Evolutionary conservation across 2,329 filamentous ascomycete genomes (phyloP), one percentile per base, ranked within the genome.

Genomic region (Teratosphaeria nubilosa): DNA sequence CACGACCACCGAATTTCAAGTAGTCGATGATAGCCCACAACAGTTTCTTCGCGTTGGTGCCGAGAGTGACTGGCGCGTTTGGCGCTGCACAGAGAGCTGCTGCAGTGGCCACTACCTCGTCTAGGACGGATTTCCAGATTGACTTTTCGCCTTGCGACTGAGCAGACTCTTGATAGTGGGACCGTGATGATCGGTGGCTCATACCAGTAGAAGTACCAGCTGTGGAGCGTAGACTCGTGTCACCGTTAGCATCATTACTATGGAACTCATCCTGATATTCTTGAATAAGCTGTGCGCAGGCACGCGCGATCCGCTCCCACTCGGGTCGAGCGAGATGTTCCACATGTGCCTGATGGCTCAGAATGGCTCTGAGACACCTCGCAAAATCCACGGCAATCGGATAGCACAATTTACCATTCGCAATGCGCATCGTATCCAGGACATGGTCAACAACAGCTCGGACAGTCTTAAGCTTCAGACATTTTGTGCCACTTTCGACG

Each of bases 401-500:
- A 58, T 85, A 79, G 62, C 90, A 84, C 56, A 87, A 82, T 1
- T 77, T 80, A 14, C 84, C 84, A 16, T 77, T 80, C 1, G 85
- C 82, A 3, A 95, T 77, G 22, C 59, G 58, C 10, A 70, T 58
- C 20, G 85, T 84, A 63, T 96, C 85, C 2, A 84, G 86, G 60
- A 97, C 86, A 73, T 96, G 91, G 63, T 90, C 85, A 63, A 95
- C 78, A 16, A 96, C 76, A 5, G 87, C 83, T 65, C 86, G 82
- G n/a, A 92, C 78, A 0, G 91, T 92, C 70, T 90, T 95, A 60
- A 80, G 78, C 67, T 85, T 87, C 62, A 97, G 73, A 60, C 82
- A 86, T 22, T 79, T 74, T 32, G 86, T 77, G 24, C 88, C 87
- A 56, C 86, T 81, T 62, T 87, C 84, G 53, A 95, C 80, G 25